Evolutionary conservation across 306 rosid species (phyloP).

Genomic region (Vigna mungo): DNA sequence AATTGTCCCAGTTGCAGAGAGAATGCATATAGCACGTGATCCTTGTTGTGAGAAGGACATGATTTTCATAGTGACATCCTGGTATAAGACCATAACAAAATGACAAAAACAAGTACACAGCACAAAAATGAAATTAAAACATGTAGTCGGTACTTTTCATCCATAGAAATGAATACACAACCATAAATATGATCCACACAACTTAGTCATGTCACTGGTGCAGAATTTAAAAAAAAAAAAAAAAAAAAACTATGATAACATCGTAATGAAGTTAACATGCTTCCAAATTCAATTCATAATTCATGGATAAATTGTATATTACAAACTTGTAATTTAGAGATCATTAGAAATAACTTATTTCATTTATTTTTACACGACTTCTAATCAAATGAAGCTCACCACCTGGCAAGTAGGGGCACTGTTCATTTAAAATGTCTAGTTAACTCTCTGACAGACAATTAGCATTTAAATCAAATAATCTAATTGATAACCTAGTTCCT

Average conservation of each 20-base stretch:
- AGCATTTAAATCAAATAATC: constrained; percentile 24
- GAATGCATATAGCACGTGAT: constrained; percentile 68
- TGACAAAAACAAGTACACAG: constrained; percentile 31
- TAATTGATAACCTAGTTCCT: constrained; percentile 14
- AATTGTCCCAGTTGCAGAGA: constrained; percentile 72
- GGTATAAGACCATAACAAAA: constrained; percentile 36
- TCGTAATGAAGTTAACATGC: background rate
- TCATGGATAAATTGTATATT: background rate
- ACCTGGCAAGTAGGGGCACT: background rate
- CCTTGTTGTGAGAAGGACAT: constrained; percentile 79
- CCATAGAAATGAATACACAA: background rate
- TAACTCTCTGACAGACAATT: constrained; percentile 1
- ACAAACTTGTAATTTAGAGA: background rate
- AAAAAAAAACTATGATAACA: background rate
- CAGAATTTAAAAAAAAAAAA: background rate
- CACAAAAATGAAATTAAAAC: constrained; percentile 19
- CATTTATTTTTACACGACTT: background rate
- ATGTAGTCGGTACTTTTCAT: background rate
- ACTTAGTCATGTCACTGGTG: constrained; percentile 3
- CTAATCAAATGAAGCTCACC: background rate
- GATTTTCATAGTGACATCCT: constrained; percentile 74
- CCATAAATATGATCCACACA: constrained; percentile 6
- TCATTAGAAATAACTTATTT: constrained; percentile 6
- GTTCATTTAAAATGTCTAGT: constrained; percentile 4
- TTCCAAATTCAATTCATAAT: constrained; percentile 5